Conservation (phyloP, 2,329 filamentous ascomycete species). For the Phialemoniopsis sp. region DNA sequence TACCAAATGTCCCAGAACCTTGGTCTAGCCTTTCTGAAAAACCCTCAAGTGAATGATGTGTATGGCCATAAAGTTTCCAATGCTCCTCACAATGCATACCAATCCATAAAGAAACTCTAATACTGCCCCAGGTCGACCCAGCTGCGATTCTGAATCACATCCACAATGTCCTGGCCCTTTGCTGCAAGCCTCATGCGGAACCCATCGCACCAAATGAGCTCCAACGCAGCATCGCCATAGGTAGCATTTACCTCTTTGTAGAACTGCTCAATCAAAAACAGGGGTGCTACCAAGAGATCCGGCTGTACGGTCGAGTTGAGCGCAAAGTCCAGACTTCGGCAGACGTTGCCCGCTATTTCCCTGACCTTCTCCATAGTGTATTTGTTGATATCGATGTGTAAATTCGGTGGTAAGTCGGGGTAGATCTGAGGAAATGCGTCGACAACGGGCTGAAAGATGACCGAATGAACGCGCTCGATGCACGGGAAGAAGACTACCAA, state of each 20-base stretch:
- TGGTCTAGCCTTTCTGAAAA: too few species aligned
- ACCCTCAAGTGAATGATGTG: too few species aligned
- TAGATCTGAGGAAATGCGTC: constrained; percentile 33
- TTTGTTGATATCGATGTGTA: constrained; percentile 31
- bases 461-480: constrained; percentile 38
- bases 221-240: constrained; percentile 35
- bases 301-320: constrained; percentile 39
- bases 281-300: constrained; percentile 37
- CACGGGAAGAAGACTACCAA: constrained; percentile 45
- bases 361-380: constrained; percentile 27
- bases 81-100: too few species aligned
- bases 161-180: constrained; percentile 36
- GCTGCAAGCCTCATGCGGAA: constrained; percentile 32
- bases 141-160: constrained; percentile 28
- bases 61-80: too few species aligned
- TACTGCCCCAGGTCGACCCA: constrained; percentile 28
- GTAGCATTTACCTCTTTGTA: constrained; percentile 32
- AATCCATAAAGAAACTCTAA: not conserved
- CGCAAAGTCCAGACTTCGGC: constrained; percentile 44
- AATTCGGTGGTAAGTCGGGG: constrained; percentile 25
- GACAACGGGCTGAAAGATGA: constrained; percentile 37
- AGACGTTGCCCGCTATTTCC: constrained; percentile 43
- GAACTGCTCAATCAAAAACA: constrained; percentile 36
- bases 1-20: too few species aligned
- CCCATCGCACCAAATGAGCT: constrained; percentile 42